Evolutionary conservation across 345 rosid species (phyloP), one percentile per base, ranked within the genome.

Genomic region (Corchorus capsularis): DNA sequence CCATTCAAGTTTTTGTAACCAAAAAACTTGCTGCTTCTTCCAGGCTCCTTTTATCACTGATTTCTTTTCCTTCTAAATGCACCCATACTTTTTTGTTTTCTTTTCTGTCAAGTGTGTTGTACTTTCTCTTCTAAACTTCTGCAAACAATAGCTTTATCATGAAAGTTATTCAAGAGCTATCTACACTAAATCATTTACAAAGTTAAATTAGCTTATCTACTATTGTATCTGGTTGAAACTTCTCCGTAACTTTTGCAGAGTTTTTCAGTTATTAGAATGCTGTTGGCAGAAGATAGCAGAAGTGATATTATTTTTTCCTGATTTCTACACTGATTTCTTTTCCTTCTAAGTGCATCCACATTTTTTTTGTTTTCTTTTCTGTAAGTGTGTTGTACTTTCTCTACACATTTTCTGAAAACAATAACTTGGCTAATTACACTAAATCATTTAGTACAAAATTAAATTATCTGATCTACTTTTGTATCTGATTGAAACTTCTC

Each of bases 231-330:
- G 17, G 72, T 72, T 75, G 64, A 75, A 46, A 8, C 10, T 45
- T 75, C 63, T 67, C 27, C 32, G 52, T 55, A 70, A 54, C 49
- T 47, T 74, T 68, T 76, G 83, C 96, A 96, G 99, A 89, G 96
- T 81, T 90, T 96, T 80, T 80, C 90, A 65, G 83, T 92, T 59
- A 74, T 84, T 22, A 92, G 86, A 83, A 81, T 77, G 49, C 75
- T 90, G 82, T 73, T 90, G 84, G 82, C 89, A 61, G 97, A 88
- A 74, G 77, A 79, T 62, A 80, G 74, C 79, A 94, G 85, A 77
- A 81, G 69, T 72, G 81, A 64, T 68, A 61, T 85, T 75, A 27
- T 27, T 27, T 27, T 27, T 27, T 27, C 27, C 27, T 27, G 27
- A 27, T 27, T 27, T 27, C 27, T 27, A 27, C 37, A 16, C 43